Evolutionary conservation across 495 filamentous ascomycete genomes (phyloP).

Genomic region (Chaetomium fimeti): DNA sequence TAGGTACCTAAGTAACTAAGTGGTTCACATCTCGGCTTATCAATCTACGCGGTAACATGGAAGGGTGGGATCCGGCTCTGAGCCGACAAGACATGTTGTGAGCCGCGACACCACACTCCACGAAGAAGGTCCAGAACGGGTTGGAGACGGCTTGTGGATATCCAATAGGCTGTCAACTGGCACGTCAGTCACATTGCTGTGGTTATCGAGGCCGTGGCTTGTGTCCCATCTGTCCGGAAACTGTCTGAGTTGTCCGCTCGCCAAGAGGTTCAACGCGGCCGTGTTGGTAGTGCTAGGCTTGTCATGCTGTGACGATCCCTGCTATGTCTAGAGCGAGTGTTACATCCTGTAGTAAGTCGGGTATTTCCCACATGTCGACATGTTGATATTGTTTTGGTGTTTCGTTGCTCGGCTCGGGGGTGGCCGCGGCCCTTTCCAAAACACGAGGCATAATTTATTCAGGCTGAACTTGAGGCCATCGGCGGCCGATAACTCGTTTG

Average conservation of each 20-base stretch:
- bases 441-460: slow-evolving; percentile 6
- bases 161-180: background rate
- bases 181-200: background rate
- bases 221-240: background rate
- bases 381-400: background rate
- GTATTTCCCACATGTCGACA: background rate
- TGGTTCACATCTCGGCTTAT: slow-evolving; percentile 1
- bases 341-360: background rate
- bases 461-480: background rate
- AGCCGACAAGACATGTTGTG: background rate
- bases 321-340: background rate
- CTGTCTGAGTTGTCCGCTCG: slow-evolving; percentile 10
- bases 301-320: background rate
- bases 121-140: background rate
- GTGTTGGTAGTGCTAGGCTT: background rate
- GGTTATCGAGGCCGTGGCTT: slow-evolving; percentile 2
- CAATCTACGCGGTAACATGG: background rate
- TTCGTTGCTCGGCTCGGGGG: background rate
- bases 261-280: background rate
- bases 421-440: background rate
- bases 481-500: background rate
- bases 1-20: background rate
- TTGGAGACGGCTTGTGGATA: background rate
- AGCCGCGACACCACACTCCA: background rate
- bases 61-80: slow-evolving; percentile 2